Evolutionary conservation across 176 grass and related monocot species (phyloP), one percentile per base, ranked within the genome.

Genomic region (Carex scoparia): DNA sequence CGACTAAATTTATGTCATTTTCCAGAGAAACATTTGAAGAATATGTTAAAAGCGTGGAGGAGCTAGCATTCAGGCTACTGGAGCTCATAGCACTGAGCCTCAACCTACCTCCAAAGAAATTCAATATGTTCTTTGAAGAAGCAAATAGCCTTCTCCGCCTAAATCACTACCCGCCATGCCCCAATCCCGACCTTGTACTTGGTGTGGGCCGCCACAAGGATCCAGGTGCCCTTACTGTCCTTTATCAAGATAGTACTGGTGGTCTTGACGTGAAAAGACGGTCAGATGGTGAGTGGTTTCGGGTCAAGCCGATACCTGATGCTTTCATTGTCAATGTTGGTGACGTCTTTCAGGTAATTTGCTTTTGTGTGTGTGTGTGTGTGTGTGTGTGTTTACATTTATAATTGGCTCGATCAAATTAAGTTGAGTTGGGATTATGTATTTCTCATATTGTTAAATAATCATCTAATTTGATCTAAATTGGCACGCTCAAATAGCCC

Each of bases 131-230:
- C 90, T 97, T 97, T 84, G 67, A 85, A 51, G 74, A 91, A 15
- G 85, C 92, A 78, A 88, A 81, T 31, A 90, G 86, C 13, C 89
- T 94, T 87, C 54, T 97, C 59, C 86, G 95, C 9, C 86, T 97
- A 10, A 97, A 97, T 55, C 89, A 97, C 87, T 97, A 97, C 67
- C 95, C 92, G 11, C 92, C 92, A 10, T 97, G 95, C 84, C 89
- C 95, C 16, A 91, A 89, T 85, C 92, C 95, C 0, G 88, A 91
- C 46, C 92, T 97, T 37, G 92, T 87, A 2, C 92, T 97, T 18
- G 95, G 95, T 33, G 88, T 94, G 40, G 92, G 92, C 74, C 92
- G 84, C 61, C 95, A 97, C 91, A 97, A 94, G 91, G 95, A 97
- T 65, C 53, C 57, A 7, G 92, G 92, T 13, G 95, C 91, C 0